These are phyloP conservation scores for Litchi chinensis DNA, from an alignment of 345 rosid genomes.

Conservation along the genomic window DNA sequence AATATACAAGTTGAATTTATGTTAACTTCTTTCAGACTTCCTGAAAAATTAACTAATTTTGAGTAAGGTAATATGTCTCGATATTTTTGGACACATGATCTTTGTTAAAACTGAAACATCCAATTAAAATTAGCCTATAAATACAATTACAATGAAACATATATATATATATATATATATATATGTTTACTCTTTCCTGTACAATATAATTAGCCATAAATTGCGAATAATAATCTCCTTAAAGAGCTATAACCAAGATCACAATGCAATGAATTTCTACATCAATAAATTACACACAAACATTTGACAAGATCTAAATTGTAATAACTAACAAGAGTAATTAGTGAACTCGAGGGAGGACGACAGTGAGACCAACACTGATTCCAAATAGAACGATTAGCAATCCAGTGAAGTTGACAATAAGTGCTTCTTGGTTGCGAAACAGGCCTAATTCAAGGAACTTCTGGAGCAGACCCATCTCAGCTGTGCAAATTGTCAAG, in stretches of 20 bases:
- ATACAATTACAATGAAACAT: too few species aligned
- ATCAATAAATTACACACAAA: neutral
- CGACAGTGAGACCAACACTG: slow-evolving; percentile 38
- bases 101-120: too few species aligned
- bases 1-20: too few species aligned
- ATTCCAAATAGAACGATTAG: slow-evolving; percentile 45
- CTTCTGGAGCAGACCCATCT: slow-evolving; percentile 40
- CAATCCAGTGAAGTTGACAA: slow-evolving; percentile 52
- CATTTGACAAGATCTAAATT: too few species aligned
- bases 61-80: too few species aligned
- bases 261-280: neutral
- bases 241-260: neutral
- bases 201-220: neutral
- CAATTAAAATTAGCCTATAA: too few species aligned
- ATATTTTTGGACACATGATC: too few species aligned
- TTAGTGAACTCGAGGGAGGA: slow-evolving; percentile 34
- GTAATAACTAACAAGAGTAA: neutral
- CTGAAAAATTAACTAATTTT: too few species aligned
- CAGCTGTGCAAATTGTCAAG: slow-evolving; percentile 45
- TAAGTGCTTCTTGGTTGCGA: slow-evolving; percentile 39
- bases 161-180: too few species aligned
- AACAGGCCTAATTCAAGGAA: slow-evolving; percentile 21
- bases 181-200: neutral
- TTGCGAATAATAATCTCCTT: neutral
- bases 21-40: too few species aligned